phyloP scores from a whole-genome alignment of 495 filamentous ascomycete species.

The Cercophora sp. region DNA sequence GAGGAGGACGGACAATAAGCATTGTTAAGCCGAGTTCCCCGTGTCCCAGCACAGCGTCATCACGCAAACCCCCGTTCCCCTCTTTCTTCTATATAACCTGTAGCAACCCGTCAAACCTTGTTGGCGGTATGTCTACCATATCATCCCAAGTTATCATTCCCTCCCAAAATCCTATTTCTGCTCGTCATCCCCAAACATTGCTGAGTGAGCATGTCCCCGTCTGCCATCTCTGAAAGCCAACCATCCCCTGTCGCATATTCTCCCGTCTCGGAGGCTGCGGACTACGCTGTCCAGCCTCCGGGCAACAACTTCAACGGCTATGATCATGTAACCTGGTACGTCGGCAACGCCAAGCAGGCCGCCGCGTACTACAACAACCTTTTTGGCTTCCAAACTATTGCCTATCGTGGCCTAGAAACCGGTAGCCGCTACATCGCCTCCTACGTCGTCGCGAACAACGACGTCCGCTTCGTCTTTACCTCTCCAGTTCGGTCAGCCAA shows the following conservation, averaged over 20 bases:
- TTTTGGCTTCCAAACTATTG: conserved; percentile 75
- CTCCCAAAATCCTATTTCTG: background rate
- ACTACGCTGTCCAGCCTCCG: conserved; percentile 40
- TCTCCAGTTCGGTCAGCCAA: conserved; percentile 67
- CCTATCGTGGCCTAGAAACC: conserved; percentile 84
- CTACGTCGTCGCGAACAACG: conserved; percentile 74
- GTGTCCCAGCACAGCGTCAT: background rate
- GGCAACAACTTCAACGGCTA: conserved; percentile 69
- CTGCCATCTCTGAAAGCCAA: conserved; percentile 58
- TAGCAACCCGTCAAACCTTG: background rate
- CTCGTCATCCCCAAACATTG: background rate
- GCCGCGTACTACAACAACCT: conserved; percentile 79
- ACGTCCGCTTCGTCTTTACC: conserved; percentile 77
- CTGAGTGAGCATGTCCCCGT: conserved; percentile 62
- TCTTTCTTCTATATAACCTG: background rate
- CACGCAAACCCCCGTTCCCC: background rate
- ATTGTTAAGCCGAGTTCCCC: conserved; percentile 5
- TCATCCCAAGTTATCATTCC: background rate
- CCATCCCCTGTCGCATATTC: conserved; percentile 27
- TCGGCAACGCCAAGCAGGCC: conserved; percentile 92
- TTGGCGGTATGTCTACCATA: background rate
- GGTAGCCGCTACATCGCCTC: conserved; percentile 70
- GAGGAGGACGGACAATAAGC: background rate
- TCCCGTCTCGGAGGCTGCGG: conserved; percentile 37
- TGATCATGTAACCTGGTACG: conserved; percentile 88